A percentile compares a stretch with the other conserved stretches of the same genome.
phyloP scores from a whole-genome alignment of 179 eudicot species.

The Drosera spatulata region DNA sequence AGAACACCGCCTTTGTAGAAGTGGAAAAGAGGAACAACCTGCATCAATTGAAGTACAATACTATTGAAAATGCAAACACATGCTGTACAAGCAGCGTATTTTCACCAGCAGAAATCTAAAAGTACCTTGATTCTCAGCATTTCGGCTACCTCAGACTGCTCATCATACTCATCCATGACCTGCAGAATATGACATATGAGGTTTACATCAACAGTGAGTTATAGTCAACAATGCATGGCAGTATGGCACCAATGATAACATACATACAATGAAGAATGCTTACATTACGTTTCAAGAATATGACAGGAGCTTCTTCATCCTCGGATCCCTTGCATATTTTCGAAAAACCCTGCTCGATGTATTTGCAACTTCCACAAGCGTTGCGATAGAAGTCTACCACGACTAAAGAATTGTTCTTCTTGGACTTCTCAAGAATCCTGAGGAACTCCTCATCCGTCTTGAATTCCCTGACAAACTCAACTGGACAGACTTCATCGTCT shows the following conservation, averaged over 20 bases:
- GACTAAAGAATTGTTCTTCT: slow-evolving; percentile 52
- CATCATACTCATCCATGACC: slow-evolving; percentile 90
- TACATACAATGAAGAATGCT: slow-evolving; percentile 15
- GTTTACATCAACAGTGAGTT: background rate
- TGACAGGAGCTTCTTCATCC: slow-evolving; percentile 52
- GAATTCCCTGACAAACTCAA: slow-evolving; percentile 83
- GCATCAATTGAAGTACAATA: slow-evolving; percentile 16
- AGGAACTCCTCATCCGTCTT: slow-evolving; percentile 61
- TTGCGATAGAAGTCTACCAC: slow-evolving; percentile 93
- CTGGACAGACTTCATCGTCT: slow-evolving; percentile 2
- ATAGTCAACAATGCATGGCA: background rate
- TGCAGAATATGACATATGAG: slow-evolving; percentile 17
- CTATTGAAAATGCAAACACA: no score
- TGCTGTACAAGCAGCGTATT: no score
- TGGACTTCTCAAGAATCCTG: slow-evolving; percentile 58
- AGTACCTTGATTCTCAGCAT: slow-evolving; percentile 72
- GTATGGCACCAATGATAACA: no score
- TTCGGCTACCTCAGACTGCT: slow-evolving; percentile 94
- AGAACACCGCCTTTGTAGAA: slow-evolving; percentile 75
- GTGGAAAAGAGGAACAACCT: slow-evolving; percentile 89
- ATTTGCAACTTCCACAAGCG: slow-evolving; percentile 96
- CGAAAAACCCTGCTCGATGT: slow-evolving; percentile 73
- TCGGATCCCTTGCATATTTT: slow-evolving; percentile 89
- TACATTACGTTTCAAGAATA: slow-evolving; percentile 91
- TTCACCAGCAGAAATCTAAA: background rate